phyloP scores from a whole-genome alignment of 148 eudicot genomes.

The Rhododendron vialii region DNA sequence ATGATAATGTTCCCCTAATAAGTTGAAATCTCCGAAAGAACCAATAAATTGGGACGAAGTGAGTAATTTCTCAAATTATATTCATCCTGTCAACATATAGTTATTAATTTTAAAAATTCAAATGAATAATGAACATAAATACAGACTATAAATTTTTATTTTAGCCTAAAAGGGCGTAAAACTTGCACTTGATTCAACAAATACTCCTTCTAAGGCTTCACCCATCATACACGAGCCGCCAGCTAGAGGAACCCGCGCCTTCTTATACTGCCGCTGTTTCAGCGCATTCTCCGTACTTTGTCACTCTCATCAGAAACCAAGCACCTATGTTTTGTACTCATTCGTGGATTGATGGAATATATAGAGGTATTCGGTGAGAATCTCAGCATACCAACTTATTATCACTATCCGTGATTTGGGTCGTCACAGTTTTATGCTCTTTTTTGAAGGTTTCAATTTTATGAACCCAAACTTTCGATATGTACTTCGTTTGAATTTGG shows the following conservation, averaged over 20 bases:
- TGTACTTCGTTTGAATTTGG: neutral
- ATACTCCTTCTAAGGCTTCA: neutral
- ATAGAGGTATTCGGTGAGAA: neutral
- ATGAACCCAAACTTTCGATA: neutral
- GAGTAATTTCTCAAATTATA: too few relatives aligned
- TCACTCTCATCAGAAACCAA: neutral
- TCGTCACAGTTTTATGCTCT: neutral
- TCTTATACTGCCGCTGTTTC: neutral
- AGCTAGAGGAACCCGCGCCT: neutral
- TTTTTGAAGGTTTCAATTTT: neutral
- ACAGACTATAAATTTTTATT: too few relatives aligned
- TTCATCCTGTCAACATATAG: too few relatives aligned
- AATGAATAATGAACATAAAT: too few relatives aligned
- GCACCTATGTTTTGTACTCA: too few relatives aligned
- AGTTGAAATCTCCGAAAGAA: too few relatives aligned
- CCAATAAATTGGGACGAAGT: too few relatives aligned
- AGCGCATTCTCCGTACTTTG: neutral
- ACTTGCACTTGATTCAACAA: neutral
- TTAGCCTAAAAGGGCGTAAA: too few relatives aligned
- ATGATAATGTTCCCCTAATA: too few relatives aligned
- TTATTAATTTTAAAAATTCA: too few relatives aligned
- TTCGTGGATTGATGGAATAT: neutral
- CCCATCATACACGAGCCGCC: neutral
- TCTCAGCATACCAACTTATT: neutral
- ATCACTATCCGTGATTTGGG: neutral